phyloP scores from a whole-genome alignment of 2,329 filamentous ascomycete genomes.

The Claviceps monticola region DNA sequence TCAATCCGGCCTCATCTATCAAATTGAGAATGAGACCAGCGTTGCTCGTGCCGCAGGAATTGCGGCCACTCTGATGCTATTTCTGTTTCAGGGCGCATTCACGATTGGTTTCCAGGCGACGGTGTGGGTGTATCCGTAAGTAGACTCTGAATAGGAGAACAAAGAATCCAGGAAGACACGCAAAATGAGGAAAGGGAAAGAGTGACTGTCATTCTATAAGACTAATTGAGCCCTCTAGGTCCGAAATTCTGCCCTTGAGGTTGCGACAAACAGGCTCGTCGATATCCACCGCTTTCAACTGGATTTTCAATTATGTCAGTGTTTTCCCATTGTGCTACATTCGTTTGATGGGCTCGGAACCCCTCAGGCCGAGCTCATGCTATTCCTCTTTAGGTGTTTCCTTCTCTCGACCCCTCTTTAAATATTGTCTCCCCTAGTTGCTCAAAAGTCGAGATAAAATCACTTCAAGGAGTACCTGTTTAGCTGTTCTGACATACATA shows the following conservation, averaged over 20 bases:
- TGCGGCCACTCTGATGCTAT: slow-evolving; percentile 26
- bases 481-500: not conserved
- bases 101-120: slow-evolving; percentile 14
- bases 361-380: too few relatives aligned
- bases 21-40: slow-evolving; percentile 21
- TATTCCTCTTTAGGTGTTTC: not conserved
- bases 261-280: slow-evolving; percentile 19
- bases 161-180: not conserved
- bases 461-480: not conserved
- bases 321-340: too few relatives aligned
- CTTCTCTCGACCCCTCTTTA: not conserved
- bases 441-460: too few relatives aligned
- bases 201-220: not conserved
- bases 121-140: slow-evolving; percentile 20
- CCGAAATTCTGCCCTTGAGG: slow-evolving; percentile 18
- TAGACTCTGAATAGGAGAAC: not conserved
- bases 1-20: slow-evolving; percentile 25
- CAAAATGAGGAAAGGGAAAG: not conserved
- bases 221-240: slow-evolving; percentile 8
- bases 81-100: slow-evolving; percentile 17
- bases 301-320: slow-evolving; percentile 21
- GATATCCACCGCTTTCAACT: slow-evolving; percentile 20
- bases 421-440: too few relatives aligned
- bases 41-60: slow-evolving; percentile 21
- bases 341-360: too few relatives aligned